A percentile compares a stretch with the other conserved stretches of the same genome.
Evolutionary conservation across 2,329 filamentous ascomycete genomes (phyloP).

Genomic region (Claviceps pazoutovae): DNA sequence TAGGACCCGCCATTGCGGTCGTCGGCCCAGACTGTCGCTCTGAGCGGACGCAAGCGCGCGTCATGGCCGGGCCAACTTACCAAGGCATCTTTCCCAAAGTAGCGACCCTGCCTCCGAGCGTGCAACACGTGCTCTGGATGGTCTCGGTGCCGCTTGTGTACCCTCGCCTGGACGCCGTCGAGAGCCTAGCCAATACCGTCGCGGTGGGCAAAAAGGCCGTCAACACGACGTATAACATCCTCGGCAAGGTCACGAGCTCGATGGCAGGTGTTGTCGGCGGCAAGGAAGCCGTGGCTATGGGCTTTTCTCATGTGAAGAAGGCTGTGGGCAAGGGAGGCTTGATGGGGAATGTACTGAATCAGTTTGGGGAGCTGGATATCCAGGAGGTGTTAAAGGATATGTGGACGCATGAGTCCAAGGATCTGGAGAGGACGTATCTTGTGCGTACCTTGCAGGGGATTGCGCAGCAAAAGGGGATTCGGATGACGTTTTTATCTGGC

Average conservation of each 20-base stretch:
- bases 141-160: conserved; percentile 83
- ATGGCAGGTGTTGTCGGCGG: conserved; percentile 92
- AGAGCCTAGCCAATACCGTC: conserved; percentile 80
- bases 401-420: conserved; percentile 98
- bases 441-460: conserved; percentile 94
- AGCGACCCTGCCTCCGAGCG: conserved; percentile 74
- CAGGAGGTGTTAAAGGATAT: conserved; percentile 89
- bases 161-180: conserved; percentile 78
- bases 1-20: conserved; percentile 80
- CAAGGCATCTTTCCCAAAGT: conserved; percentile 96
- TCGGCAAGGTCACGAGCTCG: conserved; percentile 88
- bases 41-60: conserved; percentile 77
- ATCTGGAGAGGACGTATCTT: conserved; percentile 89
- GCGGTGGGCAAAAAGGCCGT: conserved; percentile 93
- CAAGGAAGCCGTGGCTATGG: conserved; percentile 81
- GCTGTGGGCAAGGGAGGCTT: conserved; percentile 89
- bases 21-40: conserved; percentile 86
- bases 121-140: conserved; percentile 97
- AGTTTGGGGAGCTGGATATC: conserved; percentile 91
- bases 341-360: conserved; percentile 90
- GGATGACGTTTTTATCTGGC: conserved; percentile 94
- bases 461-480: conserved; percentile 82
- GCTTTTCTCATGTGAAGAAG: conserved; percentile 91
- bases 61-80: conserved; percentile 92
- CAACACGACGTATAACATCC: conserved; percentile 88